Conservation (phyloP, 202 grass and related monocot species). For the Carex arenaria region DNA sequence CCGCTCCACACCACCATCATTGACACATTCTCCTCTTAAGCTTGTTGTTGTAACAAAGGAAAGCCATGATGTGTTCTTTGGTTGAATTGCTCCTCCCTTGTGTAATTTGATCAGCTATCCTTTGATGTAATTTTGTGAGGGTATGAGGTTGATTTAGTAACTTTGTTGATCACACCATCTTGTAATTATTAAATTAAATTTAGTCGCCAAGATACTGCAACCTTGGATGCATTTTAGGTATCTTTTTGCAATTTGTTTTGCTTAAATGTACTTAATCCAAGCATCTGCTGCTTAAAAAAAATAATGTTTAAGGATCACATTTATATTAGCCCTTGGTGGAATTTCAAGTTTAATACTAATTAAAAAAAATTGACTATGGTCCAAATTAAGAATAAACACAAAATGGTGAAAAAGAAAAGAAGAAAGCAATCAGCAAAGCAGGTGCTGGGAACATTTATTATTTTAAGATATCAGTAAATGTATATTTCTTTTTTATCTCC, state of each 20-base stretch:
- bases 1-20: constrained; percentile 99
- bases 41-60: constrained; percentile 30
- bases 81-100: constrained; percentile 21
- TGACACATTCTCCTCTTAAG: constrained; percentile 67
- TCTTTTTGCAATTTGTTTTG: neutral
- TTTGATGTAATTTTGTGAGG: constrained; percentile 34
- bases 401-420: too few relatives aligned
- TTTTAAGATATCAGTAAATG: too few relatives aligned
- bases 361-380: neutral
- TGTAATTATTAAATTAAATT: constrained; percentile 32
- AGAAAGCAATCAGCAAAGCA: too few relatives aligned
- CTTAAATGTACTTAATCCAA: neutral
- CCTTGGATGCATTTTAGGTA: neutral
- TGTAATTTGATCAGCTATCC: constrained; percentile 17
- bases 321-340: too few relatives aligned
- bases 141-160: constrained; percentile 26
- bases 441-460: too few relatives aligned
- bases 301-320: too few relatives aligned
- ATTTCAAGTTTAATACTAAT: too few relatives aligned
- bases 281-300: too few relatives aligned
- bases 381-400: neutral
- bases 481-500: too few relatives aligned
- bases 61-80: constrained; percentile 22
- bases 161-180: constrained; percentile 22
- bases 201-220: constrained; percentile 17